These are phyloP conservation scores for Blastocystis sp. DNA, from an alignment of 352 stramenopile species.

Conservation along the genomic window DNA sequence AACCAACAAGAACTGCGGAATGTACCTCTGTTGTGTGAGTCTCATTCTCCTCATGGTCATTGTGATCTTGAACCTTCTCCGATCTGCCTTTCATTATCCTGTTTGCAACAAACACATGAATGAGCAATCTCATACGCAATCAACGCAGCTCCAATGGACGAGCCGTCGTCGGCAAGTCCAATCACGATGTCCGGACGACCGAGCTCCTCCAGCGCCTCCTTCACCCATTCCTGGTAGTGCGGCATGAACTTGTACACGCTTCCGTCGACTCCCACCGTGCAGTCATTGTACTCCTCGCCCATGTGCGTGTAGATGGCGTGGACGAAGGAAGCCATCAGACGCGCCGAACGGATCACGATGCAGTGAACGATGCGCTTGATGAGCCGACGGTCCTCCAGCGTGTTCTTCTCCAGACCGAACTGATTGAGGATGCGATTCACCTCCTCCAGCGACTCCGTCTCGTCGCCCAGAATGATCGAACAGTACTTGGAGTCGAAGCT, in stretches of 20 bases:
- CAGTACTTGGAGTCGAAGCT: conserved; percentile 43
- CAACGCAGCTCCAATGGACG: conserved; percentile 17
- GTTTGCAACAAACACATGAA: conserved; percentile 5
- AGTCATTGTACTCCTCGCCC: background rate
- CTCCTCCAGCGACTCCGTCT: background rate
- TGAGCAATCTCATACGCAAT: conserved; percentile 11
- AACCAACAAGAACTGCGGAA: background rate
- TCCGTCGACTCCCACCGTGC: conserved; percentile 61
- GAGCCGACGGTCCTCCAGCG: conserved; percentile 57
- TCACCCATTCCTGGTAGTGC: conserved; percentile 47
- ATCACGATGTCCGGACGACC: background rate
- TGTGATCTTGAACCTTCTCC: conserved; percentile 19
- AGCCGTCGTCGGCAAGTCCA: conserved; percentile 31
- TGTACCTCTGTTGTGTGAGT: conserved; percentile 27
- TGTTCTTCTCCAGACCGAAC: background rate
- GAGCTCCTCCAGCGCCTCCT: conserved; percentile 18
- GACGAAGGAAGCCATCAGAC: conserved; percentile 59
- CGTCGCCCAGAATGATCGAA: background rate
- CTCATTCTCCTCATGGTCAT: conserved; percentile 41
- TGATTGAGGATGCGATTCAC: conserved; percentile 13
- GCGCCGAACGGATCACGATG: conserved; percentile 59
- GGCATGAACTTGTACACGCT: conserved; percentile 62
- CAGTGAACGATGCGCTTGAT: conserved; percentile 60
- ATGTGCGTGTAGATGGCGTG: conserved; percentile 58
- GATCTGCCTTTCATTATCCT: background rate